Evolutionary conservation across 768 basidiomycete species (phyloP).

Genomic region (Tricholomella constricta): DNA sequence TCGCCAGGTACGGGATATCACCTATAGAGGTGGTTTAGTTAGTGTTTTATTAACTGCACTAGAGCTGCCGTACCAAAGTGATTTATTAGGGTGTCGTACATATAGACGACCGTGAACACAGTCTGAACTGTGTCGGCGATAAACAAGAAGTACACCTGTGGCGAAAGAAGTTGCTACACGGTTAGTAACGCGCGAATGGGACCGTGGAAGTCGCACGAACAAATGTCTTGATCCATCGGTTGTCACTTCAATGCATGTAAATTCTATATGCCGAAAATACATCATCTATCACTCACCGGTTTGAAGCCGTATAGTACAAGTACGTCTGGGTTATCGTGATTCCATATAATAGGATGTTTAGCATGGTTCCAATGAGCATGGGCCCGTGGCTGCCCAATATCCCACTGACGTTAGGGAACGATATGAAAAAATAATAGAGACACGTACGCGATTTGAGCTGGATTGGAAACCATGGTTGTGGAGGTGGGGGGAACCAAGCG

Average conservation of each 20-base stretch:
- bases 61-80: conserved; percentile 39
- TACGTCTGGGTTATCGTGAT: conserved; percentile 52
- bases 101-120: conserved; percentile 42
- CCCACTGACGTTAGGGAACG: neutral
- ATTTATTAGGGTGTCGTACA: conserved; percentile 49
- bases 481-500: no score
- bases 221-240: conserved; percentile 45
- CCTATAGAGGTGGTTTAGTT: neutral
- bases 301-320: conserved; percentile 40
- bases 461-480: no score
- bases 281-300: conserved; percentile 33
- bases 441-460: conserved; percentile 38
- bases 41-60: neutral
- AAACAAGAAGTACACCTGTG: conserved; percentile 43
- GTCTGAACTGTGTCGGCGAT: conserved; percentile 52
- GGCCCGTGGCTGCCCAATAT: conserved; percentile 46
- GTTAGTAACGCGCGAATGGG: neutral
- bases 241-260: conserved; percentile 36
- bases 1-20: conserved; percentile 2
- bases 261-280: no score
- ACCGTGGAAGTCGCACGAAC: no score
- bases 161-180: neutral
- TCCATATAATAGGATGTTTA: conserved; percentile 50
- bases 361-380: conserved; percentile 46
- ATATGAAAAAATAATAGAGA: neutral